Base-by-base conservation (phyloP, 2,329 filamentous ascomycete genomes). In the Niveomyces coronatus region DNA sequence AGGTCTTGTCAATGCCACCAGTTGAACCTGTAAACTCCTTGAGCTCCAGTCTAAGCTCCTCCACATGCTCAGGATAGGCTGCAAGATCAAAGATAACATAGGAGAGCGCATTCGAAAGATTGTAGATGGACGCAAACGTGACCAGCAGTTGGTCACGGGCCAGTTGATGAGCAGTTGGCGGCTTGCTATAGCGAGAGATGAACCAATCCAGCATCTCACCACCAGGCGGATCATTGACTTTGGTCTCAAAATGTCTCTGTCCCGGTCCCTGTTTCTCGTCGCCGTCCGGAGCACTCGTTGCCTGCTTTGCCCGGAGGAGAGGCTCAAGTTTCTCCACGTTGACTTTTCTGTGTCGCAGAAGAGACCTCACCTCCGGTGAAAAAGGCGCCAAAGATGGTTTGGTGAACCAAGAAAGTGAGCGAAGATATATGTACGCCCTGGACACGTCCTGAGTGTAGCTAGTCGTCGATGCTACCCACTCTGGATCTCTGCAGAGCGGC, bases 41-140 rank as follows among this genome's bases (percentile, higher is more conserved):
- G 1, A 60, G 57, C 40, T 70, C 65, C 15, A 63, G 55, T 10
- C 60, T 54, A 16, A 70, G 51, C 5, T 46, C 43, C 9, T 57
- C 55, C n/a, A 65, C 31, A 30, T 51, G 60, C 1, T 50, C 47
- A 22, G 36, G 41, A 20, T 37, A 23, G 19, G 30, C 34, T 9
- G 45, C 48, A 4, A 56, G 45, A 42, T 56, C 52, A 31, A 47
- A 53, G 4, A 56, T 42, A 2, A 55, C 40, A 35, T 54, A 46
- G 18, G 13, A 32, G 32, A 1, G 32, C 32, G 32, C 23, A 24
- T 35, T 35, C 18, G 17, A 23, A n/a, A 35, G 35, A 27, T 37
- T 37, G 35, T 37, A 37, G 35, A 37, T 37, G 35, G 35, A 37
- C 10, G 35, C 35, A 28, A 37, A 37, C 23, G 35, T 37, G 22